phyloP scores from a whole-genome alignment of 768 basidiomycete species.

The Mycena galopus region DNA sequence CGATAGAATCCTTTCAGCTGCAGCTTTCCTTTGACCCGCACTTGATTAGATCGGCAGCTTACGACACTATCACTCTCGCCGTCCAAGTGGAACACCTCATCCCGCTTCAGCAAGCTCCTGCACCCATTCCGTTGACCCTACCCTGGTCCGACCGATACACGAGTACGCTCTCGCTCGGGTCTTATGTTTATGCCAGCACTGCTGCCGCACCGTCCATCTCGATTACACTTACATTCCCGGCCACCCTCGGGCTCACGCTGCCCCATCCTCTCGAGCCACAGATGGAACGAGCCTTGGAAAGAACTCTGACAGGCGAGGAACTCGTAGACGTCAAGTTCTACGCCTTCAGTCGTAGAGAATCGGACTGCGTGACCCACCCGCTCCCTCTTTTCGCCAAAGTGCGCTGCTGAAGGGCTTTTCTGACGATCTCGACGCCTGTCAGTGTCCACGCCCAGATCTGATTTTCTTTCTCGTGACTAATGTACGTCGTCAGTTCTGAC shows the following conservation, averaged over 20 bases:
- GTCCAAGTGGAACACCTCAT: slow-evolving; percentile 20
- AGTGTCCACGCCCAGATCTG: background rate
- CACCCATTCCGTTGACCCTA: background rate
- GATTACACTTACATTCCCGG: background rate
- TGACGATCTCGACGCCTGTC: slow-evolving; percentile 34
- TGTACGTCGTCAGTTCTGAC: slow-evolving; percentile 25
- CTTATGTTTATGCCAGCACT: slow-evolving; percentile 12
- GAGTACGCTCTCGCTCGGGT: background rate
- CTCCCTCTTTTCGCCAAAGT: slow-evolving; percentile 35
- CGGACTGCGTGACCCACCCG: slow-evolving; percentile 20
- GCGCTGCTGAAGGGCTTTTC: slow-evolving; percentile 36
- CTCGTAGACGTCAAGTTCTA: slow-evolving; percentile 40
- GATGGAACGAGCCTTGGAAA: slow-evolving; percentile 30
- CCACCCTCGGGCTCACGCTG: slow-evolving; percentile 6
- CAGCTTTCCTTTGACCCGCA: slow-evolving; percentile 23
- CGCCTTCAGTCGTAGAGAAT: slow-evolving; percentile 37
- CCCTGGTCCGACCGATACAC: background rate
- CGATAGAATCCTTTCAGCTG: slow-evolving; percentile 19
- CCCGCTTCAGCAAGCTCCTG: background rate
- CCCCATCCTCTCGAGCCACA: slow-evolving; percentile 4
- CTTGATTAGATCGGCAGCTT: slow-evolving; percentile 6
- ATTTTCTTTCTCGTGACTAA: no score
- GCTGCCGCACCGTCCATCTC: slow-evolving; percentile 12
- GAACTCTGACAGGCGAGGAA: slow-evolving; percentile 31
- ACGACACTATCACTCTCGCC: slow-evolving; percentile 11